Evolutionary conservation across 257 asterid species (phyloP).

Genomic region (Datura wrightii): DNA sequence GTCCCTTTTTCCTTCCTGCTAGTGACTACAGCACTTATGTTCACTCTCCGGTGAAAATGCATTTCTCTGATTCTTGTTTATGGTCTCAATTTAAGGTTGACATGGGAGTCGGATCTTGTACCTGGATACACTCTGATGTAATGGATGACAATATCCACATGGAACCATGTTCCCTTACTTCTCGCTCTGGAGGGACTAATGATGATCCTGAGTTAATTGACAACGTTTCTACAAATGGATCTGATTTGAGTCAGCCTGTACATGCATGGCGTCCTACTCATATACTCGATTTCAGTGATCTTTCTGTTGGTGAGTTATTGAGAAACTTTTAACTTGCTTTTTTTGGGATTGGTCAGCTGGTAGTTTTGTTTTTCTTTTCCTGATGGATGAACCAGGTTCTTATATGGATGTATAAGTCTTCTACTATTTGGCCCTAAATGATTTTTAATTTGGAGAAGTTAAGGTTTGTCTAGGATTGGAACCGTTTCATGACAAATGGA

Average conservation of each 20-base stretch:
- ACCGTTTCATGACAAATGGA: constrained; percentile 2
- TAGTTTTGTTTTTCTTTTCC: constrained; percentile 20
- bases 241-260: constrained; percentile 39
- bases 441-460: neutral
- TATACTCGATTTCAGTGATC: constrained; percentile 85
- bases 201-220: constrained; percentile 45
- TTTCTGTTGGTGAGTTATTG: constrained; percentile 74
- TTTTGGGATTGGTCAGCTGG: neutral
- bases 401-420: neutral
- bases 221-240: constrained; percentile 37
- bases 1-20: constrained; percentile 15
- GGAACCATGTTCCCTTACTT: constrained; percentile 52
- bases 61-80: constrained; percentile 17
- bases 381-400: neutral
- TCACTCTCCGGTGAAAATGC: constrained; percentile 18
- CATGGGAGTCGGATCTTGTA: constrained; percentile 53
- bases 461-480: neutral
- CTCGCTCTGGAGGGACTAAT: constrained; percentile 45
- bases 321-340: constrained; percentile 22
- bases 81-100: constrained; percentile 46
- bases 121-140: constrained; percentile 95
- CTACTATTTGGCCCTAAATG: neutral
- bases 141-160: constrained; percentile 95
- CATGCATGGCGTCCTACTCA: constrained; percentile 73
- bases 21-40: neutral